These are phyloP conservation scores for Tuber aestivum DNA, from an alignment of 495 filamentous ascomycete species.

Conservation along the genomic window DNA sequence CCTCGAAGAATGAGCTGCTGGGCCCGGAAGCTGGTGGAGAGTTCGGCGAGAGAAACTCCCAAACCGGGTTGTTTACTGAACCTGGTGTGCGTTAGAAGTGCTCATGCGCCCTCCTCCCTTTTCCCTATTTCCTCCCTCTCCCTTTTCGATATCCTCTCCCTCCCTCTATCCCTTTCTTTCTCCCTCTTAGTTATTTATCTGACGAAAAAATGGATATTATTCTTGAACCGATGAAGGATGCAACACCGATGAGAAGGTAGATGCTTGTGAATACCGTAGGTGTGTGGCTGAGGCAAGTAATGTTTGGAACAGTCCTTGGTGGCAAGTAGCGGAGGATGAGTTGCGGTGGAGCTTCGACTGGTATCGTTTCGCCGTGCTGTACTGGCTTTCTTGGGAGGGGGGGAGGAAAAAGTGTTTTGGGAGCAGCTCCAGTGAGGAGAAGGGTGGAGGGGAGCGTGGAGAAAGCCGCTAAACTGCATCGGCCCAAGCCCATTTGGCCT, in stretches of 20 bases:
- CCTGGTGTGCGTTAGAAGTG: slow-evolving; percentile 12
- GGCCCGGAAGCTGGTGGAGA: slow-evolving; percentile 23
- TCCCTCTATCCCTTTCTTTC: neutral
- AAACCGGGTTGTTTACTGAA: slow-evolving; percentile 24
- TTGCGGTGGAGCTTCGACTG: neutral
- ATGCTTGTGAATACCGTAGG: neutral
- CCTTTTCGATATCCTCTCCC: slow-evolving; percentile 6
- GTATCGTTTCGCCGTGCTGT: neutral
- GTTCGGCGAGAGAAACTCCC: slow-evolving; percentile 11
- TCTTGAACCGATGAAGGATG: neutral
- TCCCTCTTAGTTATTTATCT: neutral
- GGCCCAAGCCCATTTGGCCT: slow-evolving; percentile 25
- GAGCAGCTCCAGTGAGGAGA: slow-evolving; percentile 16
- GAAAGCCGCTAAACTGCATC: slow-evolving; percentile 24
- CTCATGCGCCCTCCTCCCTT: slow-evolving; percentile 13
- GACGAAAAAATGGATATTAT: neutral
- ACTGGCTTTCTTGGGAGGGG: slow-evolving; percentile 18
- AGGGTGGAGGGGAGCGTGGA: slow-evolving; percentile 24
- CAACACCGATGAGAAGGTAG: neutral
- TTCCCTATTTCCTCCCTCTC: neutral
- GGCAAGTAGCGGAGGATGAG: neutral
- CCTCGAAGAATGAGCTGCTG: slow-evolving; percentile 19
- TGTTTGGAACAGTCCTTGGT: neutral
- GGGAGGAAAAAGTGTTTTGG: slow-evolving; percentile 22
- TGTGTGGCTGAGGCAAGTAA: neutral